A percentile compares a stretch with the other conserved stretches of the same genome.
Conservation (phyloP, 1,284 basidiomycete genomes). For the Sanguinoderma infundibulare region DNA sequence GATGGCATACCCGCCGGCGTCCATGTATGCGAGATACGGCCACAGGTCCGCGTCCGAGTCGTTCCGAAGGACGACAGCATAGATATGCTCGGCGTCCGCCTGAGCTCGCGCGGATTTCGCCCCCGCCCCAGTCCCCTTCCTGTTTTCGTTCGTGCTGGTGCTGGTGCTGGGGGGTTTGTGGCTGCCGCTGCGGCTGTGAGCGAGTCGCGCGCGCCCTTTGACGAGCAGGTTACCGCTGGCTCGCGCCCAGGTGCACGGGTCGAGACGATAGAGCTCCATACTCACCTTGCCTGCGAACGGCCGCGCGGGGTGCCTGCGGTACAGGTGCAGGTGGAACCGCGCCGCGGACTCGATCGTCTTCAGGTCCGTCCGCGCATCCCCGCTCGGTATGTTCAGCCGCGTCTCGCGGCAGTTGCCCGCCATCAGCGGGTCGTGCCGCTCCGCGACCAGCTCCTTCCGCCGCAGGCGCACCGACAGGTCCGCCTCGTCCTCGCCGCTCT, state of each 20-base stretch:
- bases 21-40: conserved; percentile 53
- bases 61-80: conserved; percentile 46
- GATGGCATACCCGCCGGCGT: conserved; percentile 48
- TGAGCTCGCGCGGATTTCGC: background rate
- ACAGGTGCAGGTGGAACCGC: conserved; percentile 50
- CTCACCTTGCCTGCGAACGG: conserved; percentile 41
- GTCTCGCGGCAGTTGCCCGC: conserved; percentile 35
- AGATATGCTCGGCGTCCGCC: conserved; percentile 37
- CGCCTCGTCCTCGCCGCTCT: conserved; percentile 39
- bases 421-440: conserved; percentile 42
- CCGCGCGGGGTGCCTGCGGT: conserved; percentile 43
- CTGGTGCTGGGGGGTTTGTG: background rate
- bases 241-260: conserved; percentile 37
- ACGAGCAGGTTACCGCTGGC: conserved; percentile 43
- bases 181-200: conserved; percentile 28
- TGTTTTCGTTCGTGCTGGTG: background rate
- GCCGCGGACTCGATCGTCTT: conserved; percentile 43
- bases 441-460: conserved; percentile 40
- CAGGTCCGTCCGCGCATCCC: conserved; percentile 36
- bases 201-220: conserved; percentile 42
- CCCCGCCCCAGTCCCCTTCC: background rate
- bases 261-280: conserved; percentile 44
- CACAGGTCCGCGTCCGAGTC: conserved; percentile 46
- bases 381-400: conserved; percentile 38
- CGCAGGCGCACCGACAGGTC: conserved; percentile 46